These are phyloP conservation scores for Plasmodium inui DNA, from an alignment of 169 alveolate species.

Conservation along the genomic window DNA sequence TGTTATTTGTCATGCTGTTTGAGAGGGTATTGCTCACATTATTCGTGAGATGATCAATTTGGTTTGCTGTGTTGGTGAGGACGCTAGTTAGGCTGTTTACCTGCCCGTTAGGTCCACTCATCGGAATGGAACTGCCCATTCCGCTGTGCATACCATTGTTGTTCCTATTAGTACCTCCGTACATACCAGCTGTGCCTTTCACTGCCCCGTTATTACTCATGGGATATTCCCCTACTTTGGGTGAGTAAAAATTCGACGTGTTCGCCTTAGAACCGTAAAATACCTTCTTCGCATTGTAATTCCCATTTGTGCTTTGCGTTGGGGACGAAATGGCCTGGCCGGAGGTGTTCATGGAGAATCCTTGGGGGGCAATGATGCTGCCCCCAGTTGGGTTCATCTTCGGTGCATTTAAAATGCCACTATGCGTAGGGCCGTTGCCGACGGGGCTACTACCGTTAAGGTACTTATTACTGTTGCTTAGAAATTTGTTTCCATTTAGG, in stretches of 20 bases:
- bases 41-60: background rate
- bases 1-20: slow-evolving; percentile 6
- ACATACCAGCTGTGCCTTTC: background rate
- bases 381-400: slow-evolving; percentile 20
- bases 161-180: background rate
- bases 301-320: background rate
- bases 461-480: slow-evolving; percentile 4
- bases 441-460: background rate
- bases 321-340: background rate
- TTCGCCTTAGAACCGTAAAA: background rate
- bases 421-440: background rate
- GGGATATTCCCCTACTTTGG: background rate
- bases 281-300: background rate
- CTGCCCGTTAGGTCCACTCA: background rate
- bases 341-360: background rate
- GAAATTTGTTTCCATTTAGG: background rate
- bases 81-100: background rate
- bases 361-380: too few relatives aligned
- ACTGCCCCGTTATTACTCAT: background rate
- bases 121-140: background rate
- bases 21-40: background rate
- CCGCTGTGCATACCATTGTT: background rate
- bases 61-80: background rate
- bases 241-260: background rate
- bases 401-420: background rate